Conservation (phyloP, 2,329 filamentous ascomycete genomes). For the Raffaelea deltoideospora region DNA sequence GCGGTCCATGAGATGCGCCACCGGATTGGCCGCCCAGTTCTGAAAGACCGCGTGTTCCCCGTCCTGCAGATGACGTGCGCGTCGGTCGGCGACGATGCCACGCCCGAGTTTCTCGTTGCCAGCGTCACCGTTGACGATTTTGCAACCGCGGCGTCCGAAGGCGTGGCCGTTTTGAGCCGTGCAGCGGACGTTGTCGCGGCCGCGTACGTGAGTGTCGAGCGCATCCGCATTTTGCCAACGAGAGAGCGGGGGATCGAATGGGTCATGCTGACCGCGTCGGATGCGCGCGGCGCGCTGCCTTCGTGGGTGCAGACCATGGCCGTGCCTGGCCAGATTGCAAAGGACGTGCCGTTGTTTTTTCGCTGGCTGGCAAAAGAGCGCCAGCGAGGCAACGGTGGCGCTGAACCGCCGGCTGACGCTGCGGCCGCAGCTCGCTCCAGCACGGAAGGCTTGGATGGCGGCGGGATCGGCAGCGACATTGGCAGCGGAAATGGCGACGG, state of each 20-base stretch:
- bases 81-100: slow-evolving; percentile 16
- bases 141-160: slow-evolving; percentile 7
- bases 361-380: slow-evolving; percentile 38
- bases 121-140: slow-evolving; percentile 38
- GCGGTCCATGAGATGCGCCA: slow-evolving; percentile 51
- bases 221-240: slow-evolving; percentile 29
- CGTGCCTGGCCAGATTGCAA: slow-evolving; percentile 46
- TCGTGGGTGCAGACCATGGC: slow-evolving; percentile 49
- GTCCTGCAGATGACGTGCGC: slow-evolving; percentile 46
- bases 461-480: too few relatives aligned
- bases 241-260: slow-evolving; percentile 40
- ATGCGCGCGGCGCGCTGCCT: slow-evolving; percentile 54
- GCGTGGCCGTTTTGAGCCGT: slow-evolving; percentile 7
- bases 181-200: slow-evolving; percentile 33
- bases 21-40: slow-evolving; percentile 37
- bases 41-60: slow-evolving; percentile 50
- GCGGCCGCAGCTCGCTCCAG: too few relatives aligned
- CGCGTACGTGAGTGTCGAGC: slow-evolving; percentile 51
- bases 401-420: neutral
- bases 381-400: slow-evolving; percentile 9
- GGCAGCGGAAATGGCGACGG: too few relatives aligned
- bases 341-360: slow-evolving; percentile 57
- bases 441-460: too few relatives aligned
- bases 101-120: slow-evolving; percentile 37
- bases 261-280: slow-evolving; percentile 63